phyloP scores from a whole-genome alignment of 176 grass and related monocot genomes.

The Neostapfia colusana region DNA sequence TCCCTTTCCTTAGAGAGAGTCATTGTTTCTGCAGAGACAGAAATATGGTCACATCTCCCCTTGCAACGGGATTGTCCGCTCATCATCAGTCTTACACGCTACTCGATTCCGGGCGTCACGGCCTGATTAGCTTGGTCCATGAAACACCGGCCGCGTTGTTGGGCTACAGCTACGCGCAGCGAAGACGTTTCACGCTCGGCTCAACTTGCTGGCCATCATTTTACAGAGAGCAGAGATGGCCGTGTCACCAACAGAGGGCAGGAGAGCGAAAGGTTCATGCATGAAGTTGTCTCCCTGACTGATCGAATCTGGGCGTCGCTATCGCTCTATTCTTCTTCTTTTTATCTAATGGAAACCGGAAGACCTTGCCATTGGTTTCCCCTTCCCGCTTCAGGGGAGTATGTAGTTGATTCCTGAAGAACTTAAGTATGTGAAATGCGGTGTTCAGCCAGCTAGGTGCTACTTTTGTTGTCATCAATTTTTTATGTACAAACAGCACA shows the following conservation, averaged over 20 bases:
- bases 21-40: background rate
- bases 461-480: background rate
- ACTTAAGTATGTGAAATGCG: background rate
- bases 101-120: background rate
- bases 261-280: slow-evolving; percentile 47
- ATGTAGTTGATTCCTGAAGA: background rate
- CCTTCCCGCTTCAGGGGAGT: background rate
- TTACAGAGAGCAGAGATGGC: slow-evolving; percentile 13
- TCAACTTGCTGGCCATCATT: slow-evolving; percentile 12
- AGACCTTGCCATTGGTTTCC: background rate
- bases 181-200: background rate
- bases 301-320: slow-evolving; percentile 32
- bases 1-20: background rate
- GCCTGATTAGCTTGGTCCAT: background rate
- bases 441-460: background rate
- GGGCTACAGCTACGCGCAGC: background rate
- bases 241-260: slow-evolving; percentile 23
- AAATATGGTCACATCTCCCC: background rate
- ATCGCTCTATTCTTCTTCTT: background rate
- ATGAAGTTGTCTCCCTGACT: slow-evolving; percentile 29
- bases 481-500: background rate
- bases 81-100: background rate
- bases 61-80: background rate
- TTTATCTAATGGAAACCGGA: background rate
- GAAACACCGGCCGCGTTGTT: background rate